Percentiles rank a stretch among this genome's conserved stretches.
Evolutionary conservation across 1,284 basidiomycete genomes (phyloP).

Genomic region (Cystobasidium sp.): DNA sequence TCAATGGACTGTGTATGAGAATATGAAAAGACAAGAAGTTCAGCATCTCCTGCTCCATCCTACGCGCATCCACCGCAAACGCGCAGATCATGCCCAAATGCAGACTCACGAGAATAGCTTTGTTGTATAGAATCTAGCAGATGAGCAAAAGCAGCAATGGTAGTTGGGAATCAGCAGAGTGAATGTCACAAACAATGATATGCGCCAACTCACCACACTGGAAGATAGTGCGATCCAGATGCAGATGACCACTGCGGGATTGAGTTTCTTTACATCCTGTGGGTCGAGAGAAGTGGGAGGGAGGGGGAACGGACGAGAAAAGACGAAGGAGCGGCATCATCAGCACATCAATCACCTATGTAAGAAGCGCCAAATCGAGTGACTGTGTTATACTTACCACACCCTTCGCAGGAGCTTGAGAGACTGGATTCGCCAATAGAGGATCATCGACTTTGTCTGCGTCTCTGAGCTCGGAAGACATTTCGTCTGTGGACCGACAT

Average conservation of each 20-base stretch:
- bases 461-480: slow-evolving; percentile 31
- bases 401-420: slow-evolving; percentile 20
- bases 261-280: slow-evolving; percentile 44
- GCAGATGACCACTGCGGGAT: slow-evolving; percentile 49
- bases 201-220: slow-evolving; percentile 46
- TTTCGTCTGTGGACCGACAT: no score
- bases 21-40: slow-evolving; percentile 5
- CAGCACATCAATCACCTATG: not conserved
- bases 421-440: slow-evolving; percentile 32
- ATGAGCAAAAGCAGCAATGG: not conserved
- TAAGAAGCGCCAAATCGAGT: not conserved
- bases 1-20: slow-evolving; percentile 18
- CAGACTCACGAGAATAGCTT: slow-evolving; percentile 42
- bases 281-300: not conserved
- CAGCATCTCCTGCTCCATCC: not conserved
- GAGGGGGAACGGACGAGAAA: not conserved
- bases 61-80: no score
- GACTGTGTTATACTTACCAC: slow-evolving; percentile 11
- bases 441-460: slow-evolving; percentile 37
- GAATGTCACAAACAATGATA: slow-evolving; percentile 27
- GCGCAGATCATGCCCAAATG: not conserved
- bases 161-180: slow-evolving; percentile 18
- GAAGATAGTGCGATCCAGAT: slow-evolving; percentile 53
- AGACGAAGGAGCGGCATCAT: no score
- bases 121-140: slow-evolving; percentile 44